Evolutionary conservation across 1,284 basidiomycete genomes (phyloP).

Genomic region (Cronartium ribicola): DNA sequence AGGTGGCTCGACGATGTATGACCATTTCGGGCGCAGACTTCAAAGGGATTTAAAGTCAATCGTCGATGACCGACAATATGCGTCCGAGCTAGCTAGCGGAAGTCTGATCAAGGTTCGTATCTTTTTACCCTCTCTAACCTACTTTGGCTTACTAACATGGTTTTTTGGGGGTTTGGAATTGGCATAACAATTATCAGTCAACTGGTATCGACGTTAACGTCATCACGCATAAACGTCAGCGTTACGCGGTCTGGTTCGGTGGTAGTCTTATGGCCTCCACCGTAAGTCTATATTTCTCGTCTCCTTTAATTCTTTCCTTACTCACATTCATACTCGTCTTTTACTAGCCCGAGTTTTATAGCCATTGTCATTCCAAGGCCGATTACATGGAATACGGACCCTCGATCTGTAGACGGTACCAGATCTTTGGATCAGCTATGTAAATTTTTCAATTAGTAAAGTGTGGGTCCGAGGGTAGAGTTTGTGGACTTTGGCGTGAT

Average conservation of each 20-base stretch:
- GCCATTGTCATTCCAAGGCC: slow-evolving; percentile 92
- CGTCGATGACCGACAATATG: slow-evolving; percentile 83
- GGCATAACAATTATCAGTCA: slow-evolving; percentile 34
- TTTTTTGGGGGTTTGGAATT: neutral
- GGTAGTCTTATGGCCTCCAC: slow-evolving; percentile 87
- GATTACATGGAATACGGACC: slow-evolving; percentile 97
- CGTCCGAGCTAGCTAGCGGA: slow-evolving; percentile 70
- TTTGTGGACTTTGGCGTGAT: no score
- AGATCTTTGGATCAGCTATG: slow-evolving; percentile 68
- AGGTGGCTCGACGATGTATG: slow-evolving; percentile 96
- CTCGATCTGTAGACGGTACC: slow-evolving; percentile 88
- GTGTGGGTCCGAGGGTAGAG: no score
- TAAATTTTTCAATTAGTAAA: no score
- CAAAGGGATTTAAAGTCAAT: slow-evolving; percentile 92
- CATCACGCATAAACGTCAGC: slow-evolving; percentile 95
- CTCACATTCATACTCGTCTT: neutral
- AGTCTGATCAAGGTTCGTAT: slow-evolving; percentile 64
- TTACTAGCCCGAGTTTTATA: slow-evolving; percentile 84
- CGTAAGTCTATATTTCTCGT: slow-evolving; percentile 56
- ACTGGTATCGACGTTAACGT: slow-evolving; percentile 63
- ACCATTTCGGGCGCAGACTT: slow-evolving; percentile 90
- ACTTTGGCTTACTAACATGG: neutral
- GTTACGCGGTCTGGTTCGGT: slow-evolving; percentile 98
- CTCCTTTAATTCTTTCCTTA: neutral
- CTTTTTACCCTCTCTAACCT: neutral